Evolutionary conservation across 768 basidiomycete species (phyloP).

Genomic region (Collybia sordida): DNA sequence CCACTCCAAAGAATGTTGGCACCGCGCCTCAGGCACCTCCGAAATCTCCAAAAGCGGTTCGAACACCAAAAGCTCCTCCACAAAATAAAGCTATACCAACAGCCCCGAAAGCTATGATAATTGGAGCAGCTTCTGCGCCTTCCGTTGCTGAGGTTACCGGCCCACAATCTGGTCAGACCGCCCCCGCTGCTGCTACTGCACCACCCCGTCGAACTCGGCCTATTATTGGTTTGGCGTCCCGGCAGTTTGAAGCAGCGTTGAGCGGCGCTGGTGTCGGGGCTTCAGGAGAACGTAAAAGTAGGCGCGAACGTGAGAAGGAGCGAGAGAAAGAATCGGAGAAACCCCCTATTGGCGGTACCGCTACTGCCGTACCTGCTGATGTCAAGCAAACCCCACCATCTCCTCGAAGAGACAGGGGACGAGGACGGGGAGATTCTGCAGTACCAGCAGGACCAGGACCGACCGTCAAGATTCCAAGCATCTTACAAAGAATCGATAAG

Average conservation of each 20-base stretch:
- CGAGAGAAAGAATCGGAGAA: conserved; percentile 24
- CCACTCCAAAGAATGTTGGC: conserved; percentile 9
- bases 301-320: conserved; percentile 17
- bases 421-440: conserved; percentile 6
- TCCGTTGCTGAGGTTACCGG: conserved; percentile 12
- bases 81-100: conserved; percentile 5
- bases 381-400: conserved; percentile 8
- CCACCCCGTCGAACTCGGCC: conserved; percentile 51
- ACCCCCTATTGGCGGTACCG: conserved; percentile 9
- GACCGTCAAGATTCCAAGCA: conserved; percentile 24
- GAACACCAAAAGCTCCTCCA: conserved; percentile 15
- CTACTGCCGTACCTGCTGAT: conserved; percentile 6
- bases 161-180: conserved; percentile 11
- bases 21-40: conserved; percentile 12
- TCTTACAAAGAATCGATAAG: conserved; percentile 27
- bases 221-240: conserved; percentile 58
- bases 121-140: conserved; percentile 11
- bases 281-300: conserved; percentile 13
- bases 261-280: conserved; percentile 59
- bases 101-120: conserved; percentile 6
- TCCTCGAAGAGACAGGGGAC: conserved; percentile 13
- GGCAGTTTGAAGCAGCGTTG: conserved; percentile 74
- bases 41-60: conserved; percentile 18
- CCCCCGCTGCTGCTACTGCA: conserved; percentile 16
- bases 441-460: background rate